These are phyloP conservation scores for Verticillium klebahnii DNA, from an alignment of 2,329 filamentous ascomycete species.

Conservation along the genomic window DNA sequence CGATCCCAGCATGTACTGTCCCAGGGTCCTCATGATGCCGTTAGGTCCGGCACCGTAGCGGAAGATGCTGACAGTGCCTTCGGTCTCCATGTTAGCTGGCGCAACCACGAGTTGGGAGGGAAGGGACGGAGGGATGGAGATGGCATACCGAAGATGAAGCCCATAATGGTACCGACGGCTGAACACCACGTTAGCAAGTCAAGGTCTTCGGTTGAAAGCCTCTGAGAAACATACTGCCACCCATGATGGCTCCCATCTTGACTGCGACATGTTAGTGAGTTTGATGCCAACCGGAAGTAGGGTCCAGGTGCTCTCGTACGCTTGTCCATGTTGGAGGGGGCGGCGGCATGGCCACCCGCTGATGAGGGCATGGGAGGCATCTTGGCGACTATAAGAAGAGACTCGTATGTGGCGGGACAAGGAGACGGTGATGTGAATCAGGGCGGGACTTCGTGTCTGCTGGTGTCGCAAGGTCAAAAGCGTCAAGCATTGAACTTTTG, in stretches of 20 bases:
- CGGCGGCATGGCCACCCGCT: constrained; percentile 29
- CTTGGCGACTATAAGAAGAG: constrained; percentile 2
- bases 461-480: neutral
- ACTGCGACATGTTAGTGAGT: constrained; percentile 46
- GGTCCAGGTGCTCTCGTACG: constrained; percentile 27
- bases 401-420: neutral
- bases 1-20: constrained; percentile 95
- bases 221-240: constrained; percentile 69
- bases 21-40: constrained; percentile 88
- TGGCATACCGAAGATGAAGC: constrained; percentile 86
- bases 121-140: constrained; percentile 3
- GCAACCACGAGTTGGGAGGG: neutral
- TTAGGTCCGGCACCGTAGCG: constrained; percentile 90
- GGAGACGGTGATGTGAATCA: neutral
- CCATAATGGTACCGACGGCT: constrained; percentile 96
- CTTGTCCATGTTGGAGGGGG: constrained; percentile 51
- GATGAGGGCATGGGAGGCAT: constrained; percentile 39
- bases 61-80: constrained; percentile 91
- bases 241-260: constrained; percentile 99
- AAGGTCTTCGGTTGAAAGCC: neutral
- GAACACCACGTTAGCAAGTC: constrained; percentile 24
- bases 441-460: neutral
- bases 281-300: neutral
- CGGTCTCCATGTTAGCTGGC: neutral
- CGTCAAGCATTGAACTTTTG: neutral